phyloP scores from a whole-genome alignment of 1,139 yeast species.

The Groenewaldozyma sp. region DNA sequence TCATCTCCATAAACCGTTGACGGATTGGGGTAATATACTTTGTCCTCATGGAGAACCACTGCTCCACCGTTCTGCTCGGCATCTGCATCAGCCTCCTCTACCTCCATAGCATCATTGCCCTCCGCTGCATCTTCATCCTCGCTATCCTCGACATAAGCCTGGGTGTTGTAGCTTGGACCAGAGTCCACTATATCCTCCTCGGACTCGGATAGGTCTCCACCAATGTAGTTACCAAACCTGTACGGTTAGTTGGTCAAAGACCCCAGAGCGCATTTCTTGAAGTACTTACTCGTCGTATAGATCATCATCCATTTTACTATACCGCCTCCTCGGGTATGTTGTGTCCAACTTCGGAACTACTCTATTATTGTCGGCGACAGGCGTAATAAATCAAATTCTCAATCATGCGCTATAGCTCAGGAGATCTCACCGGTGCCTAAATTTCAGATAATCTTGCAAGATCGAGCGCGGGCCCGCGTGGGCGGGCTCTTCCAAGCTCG shows the following conservation, averaged over 20 bases:
- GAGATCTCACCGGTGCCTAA: no score
- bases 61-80: constrained; percentile 15
- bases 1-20: constrained; percentile 43
- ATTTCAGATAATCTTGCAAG: no score
- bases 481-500: no score
- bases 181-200: constrained; percentile 9
- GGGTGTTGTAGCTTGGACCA: constrained; percentile 3
- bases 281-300: constrained; percentile 57
- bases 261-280: constrained; percentile 16
- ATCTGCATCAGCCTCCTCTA: constrained; percentile 14
- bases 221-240: constrained; percentile 59
- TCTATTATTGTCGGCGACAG: no score
- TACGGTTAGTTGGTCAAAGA: constrained; percentile 16
- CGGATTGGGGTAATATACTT: constrained; percentile 36
- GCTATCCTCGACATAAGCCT: constrained; percentile 2
- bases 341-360: no score
- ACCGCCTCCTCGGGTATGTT: no score
- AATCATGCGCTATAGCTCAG: no score
- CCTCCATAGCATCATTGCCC: constrained; percentile 12
- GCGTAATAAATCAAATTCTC: no score
- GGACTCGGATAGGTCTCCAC: constrained; percentile 22
- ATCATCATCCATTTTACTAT: constrained; percentile 45
- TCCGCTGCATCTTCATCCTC: constrained; percentile 10
- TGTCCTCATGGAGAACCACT: constrained; percentile 39
- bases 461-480: no score